Conservation (phyloP, 805 yeast species). For the Wickerhamomyces ciferrii region DNA sequence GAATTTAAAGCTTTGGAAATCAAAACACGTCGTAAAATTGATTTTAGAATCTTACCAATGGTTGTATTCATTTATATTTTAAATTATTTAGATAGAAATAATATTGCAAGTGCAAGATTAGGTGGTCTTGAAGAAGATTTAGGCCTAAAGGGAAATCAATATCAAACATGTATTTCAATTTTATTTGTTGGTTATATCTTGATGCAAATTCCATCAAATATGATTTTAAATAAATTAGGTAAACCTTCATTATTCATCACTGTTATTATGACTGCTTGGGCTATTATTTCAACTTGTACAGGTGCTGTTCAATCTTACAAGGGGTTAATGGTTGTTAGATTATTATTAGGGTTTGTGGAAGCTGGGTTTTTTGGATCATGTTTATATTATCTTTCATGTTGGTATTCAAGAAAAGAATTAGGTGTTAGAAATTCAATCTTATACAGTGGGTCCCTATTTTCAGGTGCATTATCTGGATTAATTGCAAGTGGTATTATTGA, state of each 20-base stretch:
- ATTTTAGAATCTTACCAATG: conserved; percentile 44
- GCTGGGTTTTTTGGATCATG: conserved; percentile 47
- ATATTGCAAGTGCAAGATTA: conserved; percentile 43
- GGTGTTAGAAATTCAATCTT: conserved; percentile 45
- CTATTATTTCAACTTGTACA: conserved; percentile 33
- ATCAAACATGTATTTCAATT: conserved; percentile 47
- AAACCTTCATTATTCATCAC: conserved; percentile 48
- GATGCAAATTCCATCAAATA: conserved; percentile 45
- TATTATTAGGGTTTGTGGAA: conserved; percentile 39
- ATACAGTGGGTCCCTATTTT: conserved; percentile 43
- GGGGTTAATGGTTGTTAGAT: conserved; percentile 27
- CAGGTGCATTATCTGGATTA: conserved; percentile 51
- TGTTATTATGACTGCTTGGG: conserved; percentile 43
- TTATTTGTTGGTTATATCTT: conserved; percentile 45
- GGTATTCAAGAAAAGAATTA: conserved; percentile 48
- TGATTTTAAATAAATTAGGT: conserved; percentile 36
- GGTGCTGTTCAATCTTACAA: conserved; percentile 23
- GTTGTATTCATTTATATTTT: conserved; percentile 44
- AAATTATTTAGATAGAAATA: conserved; percentile 45
- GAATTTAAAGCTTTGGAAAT: conserved; percentile 39
- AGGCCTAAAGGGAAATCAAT: conserved; percentile 35
- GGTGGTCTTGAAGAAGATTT: conserved; percentile 45
- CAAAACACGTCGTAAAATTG: conserved; percentile 41
- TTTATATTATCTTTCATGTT: conserved; percentile 44
- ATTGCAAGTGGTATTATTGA: conserved; percentile 49